Evolutionary conservation across 2,329 filamentous ascomycete genomes (phyloP).

Genomic region (Clarireedia paspali): DNA sequence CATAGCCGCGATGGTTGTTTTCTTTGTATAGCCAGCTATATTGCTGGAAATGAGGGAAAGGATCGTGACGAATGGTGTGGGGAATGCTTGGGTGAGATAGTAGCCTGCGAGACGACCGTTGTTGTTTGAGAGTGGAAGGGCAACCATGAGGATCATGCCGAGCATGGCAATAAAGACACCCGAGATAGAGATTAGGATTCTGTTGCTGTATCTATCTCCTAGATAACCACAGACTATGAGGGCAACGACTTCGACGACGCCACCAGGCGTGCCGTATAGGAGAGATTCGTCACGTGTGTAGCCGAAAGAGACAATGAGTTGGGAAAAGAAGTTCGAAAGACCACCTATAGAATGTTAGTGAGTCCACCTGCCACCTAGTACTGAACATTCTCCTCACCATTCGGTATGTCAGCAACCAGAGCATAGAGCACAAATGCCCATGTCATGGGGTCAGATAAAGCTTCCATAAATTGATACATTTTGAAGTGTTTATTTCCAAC

Average conservation of each 20-base stretch:
- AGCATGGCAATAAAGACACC: conserved; percentile 31
- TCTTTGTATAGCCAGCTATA: conserved; percentile 41
- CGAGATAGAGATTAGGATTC: conserved; percentile 28
- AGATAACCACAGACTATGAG: conserved; percentile 24
- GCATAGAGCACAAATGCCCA: conserved; percentile 38
- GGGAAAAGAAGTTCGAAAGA: conserved; percentile 49
- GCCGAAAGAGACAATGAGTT: conserved; percentile 45
- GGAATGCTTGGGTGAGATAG: conserved; percentile 47
- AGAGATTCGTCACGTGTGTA: conserved; percentile 27
- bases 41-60: conserved; percentile 35
- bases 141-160: conserved; percentile 30
- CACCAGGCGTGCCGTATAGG: conserved; percentile 25
- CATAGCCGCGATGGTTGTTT: conserved; percentile 40
- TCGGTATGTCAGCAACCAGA: conserved; percentile 28
- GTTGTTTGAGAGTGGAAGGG: conserved; percentile 31
- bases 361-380: background rate
- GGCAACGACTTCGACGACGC: conserved; percentile 24
- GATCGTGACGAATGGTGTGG: conserved; percentile 36
- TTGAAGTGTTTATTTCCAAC: conserved; percentile 48
- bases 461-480: conserved; percentile 43
- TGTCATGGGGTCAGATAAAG: conserved; percentile 29
- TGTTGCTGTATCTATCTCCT: conserved; percentile 22
- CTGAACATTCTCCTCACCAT: conserved; percentile 16
- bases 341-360: conserved; percentile 32
- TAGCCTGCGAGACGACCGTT: conserved; percentile 32